phyloP scores from a whole-genome alignment of 208 protist species.

The Trypanosoma caninum region DNA sequence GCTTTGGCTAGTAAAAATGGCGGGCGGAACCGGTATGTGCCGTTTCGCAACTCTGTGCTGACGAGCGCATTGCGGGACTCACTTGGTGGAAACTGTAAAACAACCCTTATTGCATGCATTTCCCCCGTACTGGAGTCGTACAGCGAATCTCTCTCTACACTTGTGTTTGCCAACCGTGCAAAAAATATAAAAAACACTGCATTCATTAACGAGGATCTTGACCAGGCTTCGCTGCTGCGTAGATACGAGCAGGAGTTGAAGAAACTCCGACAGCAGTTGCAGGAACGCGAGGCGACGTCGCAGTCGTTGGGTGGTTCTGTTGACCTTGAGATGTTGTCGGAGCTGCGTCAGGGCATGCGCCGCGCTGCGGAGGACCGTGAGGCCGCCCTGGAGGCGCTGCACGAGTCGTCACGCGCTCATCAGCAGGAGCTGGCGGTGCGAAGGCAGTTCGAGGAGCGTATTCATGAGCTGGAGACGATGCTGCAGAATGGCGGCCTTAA shows the following conservation, averaged over 20 bases:
- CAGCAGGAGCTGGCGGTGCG: conserved; percentile 41
- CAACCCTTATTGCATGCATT: conserved; percentile 56
- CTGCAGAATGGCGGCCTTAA: conserved; percentile 43
- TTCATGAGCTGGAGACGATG: conserved; percentile 54
- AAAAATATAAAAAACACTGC: conserved; percentile 77
- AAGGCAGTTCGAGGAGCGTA: conserved; percentile 44
- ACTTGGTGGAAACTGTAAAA: conserved; percentile 92
- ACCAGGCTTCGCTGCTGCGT: conserved; percentile 50
- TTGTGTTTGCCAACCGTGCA: conserved; percentile 78
- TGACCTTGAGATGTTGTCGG: conserved; percentile 27
- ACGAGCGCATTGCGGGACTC: conserved; percentile 82
- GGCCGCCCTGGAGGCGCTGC: conserved; percentile 52
- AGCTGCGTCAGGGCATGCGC: conserved; percentile 17
- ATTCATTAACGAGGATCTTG: conserved; percentile 69
- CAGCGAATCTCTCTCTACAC: conserved; percentile 77
- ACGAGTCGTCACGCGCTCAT: conserved; percentile 39
- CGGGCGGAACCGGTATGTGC: conserved; percentile 51
- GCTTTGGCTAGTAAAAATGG: conserved; percentile 34
- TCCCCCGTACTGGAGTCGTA: conserved; percentile 58
- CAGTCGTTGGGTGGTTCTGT: background rate
- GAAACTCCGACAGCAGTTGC: conserved; percentile 43
- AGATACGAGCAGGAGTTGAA: conserved; percentile 61
- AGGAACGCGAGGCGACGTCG: conserved; percentile 15
- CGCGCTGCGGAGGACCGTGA: conserved; percentile 64
- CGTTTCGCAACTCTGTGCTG: conserved; percentile 87